Evolutionary conservation across 208 protist species (phyloP).

Genomic region (Leishmania guyanensis): DNA sequence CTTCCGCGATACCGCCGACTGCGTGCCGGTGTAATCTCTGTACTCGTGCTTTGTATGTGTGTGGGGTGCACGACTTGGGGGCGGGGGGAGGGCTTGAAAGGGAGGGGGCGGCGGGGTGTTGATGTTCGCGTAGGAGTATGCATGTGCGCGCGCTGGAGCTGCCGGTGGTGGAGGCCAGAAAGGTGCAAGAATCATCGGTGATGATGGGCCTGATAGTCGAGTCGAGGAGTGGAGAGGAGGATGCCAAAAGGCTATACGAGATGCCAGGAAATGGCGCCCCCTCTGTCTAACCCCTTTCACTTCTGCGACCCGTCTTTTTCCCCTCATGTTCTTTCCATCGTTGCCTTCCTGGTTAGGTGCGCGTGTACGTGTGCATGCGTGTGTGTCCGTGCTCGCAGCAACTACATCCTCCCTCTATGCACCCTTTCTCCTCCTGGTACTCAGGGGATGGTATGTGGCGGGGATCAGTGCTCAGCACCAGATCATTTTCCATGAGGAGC

Average conservation of each 20-base stretch:
- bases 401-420: too few species aligned
- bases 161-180: neutral
- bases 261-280: neutral
- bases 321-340: neutral
- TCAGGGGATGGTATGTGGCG: too few species aligned
- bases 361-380: neutral
- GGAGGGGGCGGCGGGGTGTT: neutral
- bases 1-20: slow-evolving; percentile 14
- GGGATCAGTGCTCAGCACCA: too few species aligned
- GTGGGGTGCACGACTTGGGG: neutral
- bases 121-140: neutral
- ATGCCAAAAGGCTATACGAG: neutral
- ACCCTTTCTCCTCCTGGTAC: too few species aligned
- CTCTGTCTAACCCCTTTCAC: neutral
- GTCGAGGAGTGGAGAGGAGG: neutral
- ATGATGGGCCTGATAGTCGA: neutral
- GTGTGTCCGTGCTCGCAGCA: neutral
- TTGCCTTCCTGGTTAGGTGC: neutral
- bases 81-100: too few species aligned
- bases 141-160: neutral
- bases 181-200: neutral
- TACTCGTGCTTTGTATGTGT: neutral
- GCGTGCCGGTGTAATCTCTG: neutral
- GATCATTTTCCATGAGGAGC: too few species aligned
- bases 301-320: neutral